Base-by-base conservation (phyloP, 2,329 filamentous ascomycete species). In the Colletotrichum sp. region DNA sequence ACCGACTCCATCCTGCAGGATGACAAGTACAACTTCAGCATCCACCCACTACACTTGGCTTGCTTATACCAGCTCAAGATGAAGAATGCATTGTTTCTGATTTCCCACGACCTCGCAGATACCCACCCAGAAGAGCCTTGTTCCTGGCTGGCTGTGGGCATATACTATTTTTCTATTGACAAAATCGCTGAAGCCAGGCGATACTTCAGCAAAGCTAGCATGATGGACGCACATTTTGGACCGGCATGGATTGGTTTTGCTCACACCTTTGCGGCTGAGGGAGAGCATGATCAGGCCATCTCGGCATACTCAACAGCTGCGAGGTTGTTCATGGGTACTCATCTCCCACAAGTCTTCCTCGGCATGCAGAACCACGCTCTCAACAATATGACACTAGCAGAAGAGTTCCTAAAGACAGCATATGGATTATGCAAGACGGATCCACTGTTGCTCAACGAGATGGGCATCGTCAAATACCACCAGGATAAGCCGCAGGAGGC, bases 181-280 rank as follows among this genome's bases (percentile, higher is more conserved):
- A 96, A 96, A 81, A 95, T 99, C 74, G 94, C 97, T 5, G 97
- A 99, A 85, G 96, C 98, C 12, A 93, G 97, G 13, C 93, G 96
- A 52, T 99, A 97, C 88, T 99, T 99, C 84, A 98, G 95, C 81
- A 99, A 99, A 85, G 95, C 98, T 6, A 98, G 95, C 79, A 94
- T 99, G 88, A 96, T 99, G 93, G 96, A 99, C 82, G 95, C 96
- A 8, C 96, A 99, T 86, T 99, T 98, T 81, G 96, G 96, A 0
- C 95, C 97, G 2, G 97, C 97, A 5, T 99, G 97, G 97, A 99
- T 99, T 78, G 97, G 98, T 2, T 99, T 99, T 82, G 97, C 97
- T 2, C 98, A 99, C 84, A 99, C 97, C 0, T 99, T 99, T 83
- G 97, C 97, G 2, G 96, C 96, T 13, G 97, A 99, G 84, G 97